phyloP scores from a whole-genome alignment of 2,329 filamentous ascomycete genomes.

The Lecanicillium sp. region DNA sequence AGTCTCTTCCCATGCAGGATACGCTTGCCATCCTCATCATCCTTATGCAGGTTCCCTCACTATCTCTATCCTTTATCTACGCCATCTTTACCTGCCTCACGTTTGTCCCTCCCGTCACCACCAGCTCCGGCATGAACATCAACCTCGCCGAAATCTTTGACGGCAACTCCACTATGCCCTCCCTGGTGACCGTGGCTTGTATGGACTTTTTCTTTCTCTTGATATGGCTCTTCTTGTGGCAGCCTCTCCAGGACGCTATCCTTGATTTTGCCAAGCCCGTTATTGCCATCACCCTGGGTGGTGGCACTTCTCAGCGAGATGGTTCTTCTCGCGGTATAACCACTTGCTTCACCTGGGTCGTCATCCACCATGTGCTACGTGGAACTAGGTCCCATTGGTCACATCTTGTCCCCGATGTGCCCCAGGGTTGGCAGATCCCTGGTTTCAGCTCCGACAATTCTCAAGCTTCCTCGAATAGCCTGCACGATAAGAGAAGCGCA shows the following conservation, averaged over 20 bases:
- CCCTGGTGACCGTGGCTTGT: slow-evolving; percentile 72
- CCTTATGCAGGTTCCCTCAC: slow-evolving; percentile 82
- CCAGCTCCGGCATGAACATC: slow-evolving; percentile 68
- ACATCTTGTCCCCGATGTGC: slow-evolving; percentile 35
- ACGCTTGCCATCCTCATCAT: slow-evolving; percentile 96
- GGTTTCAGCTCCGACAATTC: slow-evolving; percentile 35
- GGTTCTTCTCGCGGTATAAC: slow-evolving; percentile 64
- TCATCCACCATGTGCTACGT: slow-evolving; percentile 43
- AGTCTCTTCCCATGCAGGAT: slow-evolving; percentile 84
- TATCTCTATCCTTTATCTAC: slow-evolving; percentile 82
- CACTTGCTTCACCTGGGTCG: slow-evolving; percentile 61
- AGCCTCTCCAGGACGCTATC: slow-evolving; percentile 77
- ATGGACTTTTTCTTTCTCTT: slow-evolving; percentile 78
- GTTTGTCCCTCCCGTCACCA: slow-evolving; percentile 77
- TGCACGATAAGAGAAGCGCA: slow-evolving; percentile 49
- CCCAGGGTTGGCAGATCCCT: slow-evolving; percentile 36
- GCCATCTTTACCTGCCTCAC: slow-evolving; percentile 88
- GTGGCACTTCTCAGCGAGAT: slow-evolving; percentile 61
- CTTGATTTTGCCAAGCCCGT: slow-evolving; percentile 88
- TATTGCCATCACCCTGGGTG: slow-evolving; percentile 83
- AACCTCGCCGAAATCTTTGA: slow-evolving; percentile 90
- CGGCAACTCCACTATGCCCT: slow-evolving; percentile 76
- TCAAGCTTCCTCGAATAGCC: slow-evolving; percentile 28
- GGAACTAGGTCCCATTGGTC: slow-evolving; percentile 41
- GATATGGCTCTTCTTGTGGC: slow-evolving; percentile 82